phyloP scores from a whole-genome alignment of 2,329 filamentous ascomycete species.

The Claviceps monticola region DNA sequence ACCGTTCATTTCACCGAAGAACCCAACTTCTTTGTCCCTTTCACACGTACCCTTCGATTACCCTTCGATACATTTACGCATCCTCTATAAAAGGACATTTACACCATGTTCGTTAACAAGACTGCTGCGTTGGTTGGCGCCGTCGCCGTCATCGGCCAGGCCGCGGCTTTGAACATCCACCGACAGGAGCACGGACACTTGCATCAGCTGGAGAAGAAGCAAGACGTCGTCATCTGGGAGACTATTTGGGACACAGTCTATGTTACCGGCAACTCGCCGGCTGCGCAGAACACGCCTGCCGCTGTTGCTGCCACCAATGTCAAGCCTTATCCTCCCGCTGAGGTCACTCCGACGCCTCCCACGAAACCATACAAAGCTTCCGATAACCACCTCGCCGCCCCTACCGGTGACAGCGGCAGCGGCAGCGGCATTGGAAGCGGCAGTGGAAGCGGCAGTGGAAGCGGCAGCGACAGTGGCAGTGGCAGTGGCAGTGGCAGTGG shows the following conservation, averaged over 20 bases:
- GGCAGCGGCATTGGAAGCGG: too few relatives aligned
- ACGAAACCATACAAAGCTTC: too few relatives aligned
- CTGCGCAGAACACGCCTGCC: constrained; percentile 2
- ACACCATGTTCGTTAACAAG: constrained; percentile 30
- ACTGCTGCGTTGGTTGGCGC: constrained; percentile 27
- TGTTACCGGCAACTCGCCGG: constrained; percentile 14
- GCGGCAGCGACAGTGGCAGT: too few relatives aligned
- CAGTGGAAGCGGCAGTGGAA: too few relatives aligned
- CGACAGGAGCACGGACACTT: constrained; percentile 17
- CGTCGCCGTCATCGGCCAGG: constrained; percentile 29
- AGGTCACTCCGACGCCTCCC: too few relatives aligned
- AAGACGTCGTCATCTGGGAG: constrained; percentile 23
- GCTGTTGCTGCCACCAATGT: constrained; percentile 18
- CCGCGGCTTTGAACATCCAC: constrained; percentile 28
- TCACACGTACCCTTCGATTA: background rate
- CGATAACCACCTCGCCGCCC: too few relatives aligned
- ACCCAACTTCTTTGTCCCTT: background rate
- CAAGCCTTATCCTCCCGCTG: constrained; percentile 17
- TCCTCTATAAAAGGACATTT: background rate
- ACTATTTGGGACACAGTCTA: constrained; percentile 27
- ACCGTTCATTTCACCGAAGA: background rate
- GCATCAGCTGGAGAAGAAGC: constrained; percentile 22
- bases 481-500: fast-evolving
- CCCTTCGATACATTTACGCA: background rate
- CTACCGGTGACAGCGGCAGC: too few relatives aligned